Base-by-base conservation (phyloP, 2,329 filamentous ascomycete genomes). In the Fusarium humuli region DNA sequence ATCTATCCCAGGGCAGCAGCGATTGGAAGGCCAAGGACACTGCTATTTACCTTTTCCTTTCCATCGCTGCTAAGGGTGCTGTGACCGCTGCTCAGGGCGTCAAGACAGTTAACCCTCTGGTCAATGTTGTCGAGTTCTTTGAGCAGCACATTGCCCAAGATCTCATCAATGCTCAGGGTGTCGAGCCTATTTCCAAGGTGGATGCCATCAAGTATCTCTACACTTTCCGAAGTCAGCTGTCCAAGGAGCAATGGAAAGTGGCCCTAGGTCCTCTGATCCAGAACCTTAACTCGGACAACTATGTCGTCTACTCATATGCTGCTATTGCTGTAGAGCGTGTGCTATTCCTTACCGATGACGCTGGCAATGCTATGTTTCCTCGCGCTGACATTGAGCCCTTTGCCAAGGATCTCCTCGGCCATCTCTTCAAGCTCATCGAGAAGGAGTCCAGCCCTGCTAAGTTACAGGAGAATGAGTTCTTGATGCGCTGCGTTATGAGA, bases 11-110 rank as follows among this genome's bases (percentile, higher is more conserved):
- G 76, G 87, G 90, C 58, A 92, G 92, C 79, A 85, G 86, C 20
- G 94, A 97, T 79, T 99, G 96, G 96, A 97, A 97, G 81, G 91
- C 94, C 50, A 99, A 99, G 83, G 96, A 99, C 77, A 98, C 95
- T 1, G 96, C 96, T n/a, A 91, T 98, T 61, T 98, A 98, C 77
- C 88, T 99, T 18, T 99, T 97, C 84, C 90, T 96, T 40, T 94
- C 96, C 7, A 94, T 98, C 73, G 96, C 96, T 18, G 94, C 94
- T 42, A 97, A 97, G 83, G 96, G 96, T 57, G 88, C 90, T 32
- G 90, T 95, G 32, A 98, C 96, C 5, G 88, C 94, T 10, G 92
- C 90, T 0, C 93, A 97, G 74, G 96, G 97, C 79, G 93, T 98
- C 57, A 94, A 94, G 79, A 94, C 90, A 14, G 93, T 96, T 67